Percentiles rank a stretch among this genome's conserved stretches.
These are phyloP conservation scores for Dioszegia crocea DNA, from an alignment of 768 basidiomycete species.

Conservation along the genomic window DNA sequence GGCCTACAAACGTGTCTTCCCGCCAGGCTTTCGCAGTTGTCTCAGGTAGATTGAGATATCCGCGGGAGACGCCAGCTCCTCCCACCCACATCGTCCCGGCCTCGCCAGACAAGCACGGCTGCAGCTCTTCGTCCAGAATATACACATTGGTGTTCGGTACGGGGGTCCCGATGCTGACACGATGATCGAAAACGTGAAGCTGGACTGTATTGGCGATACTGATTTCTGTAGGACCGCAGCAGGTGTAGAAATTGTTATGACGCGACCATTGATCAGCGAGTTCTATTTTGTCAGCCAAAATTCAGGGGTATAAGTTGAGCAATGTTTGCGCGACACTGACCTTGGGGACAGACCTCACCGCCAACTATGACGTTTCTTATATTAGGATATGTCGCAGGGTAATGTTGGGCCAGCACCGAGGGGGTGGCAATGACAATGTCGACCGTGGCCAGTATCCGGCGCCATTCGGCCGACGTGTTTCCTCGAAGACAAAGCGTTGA, in stretches of 20 bases:
- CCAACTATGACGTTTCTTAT: conserved; percentile 59
- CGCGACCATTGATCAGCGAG: conserved; percentile 56
- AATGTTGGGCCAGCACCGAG: conserved; percentile 56
- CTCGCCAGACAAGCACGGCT: conserved; percentile 48
- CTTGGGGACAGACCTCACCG: conserved; percentile 59
- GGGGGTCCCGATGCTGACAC: conserved; percentile 57
- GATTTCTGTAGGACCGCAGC: conserved; percentile 61
- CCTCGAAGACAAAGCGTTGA: conserved; percentile 58
- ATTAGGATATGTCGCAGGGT: conserved; percentile 58
- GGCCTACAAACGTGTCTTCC: conserved; percentile 56
- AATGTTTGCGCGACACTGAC: too few species aligned
- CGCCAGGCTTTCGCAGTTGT: conserved; percentile 58
- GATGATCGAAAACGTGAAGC: conserved; percentile 44
- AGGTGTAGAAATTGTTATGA: conserved; percentile 55
- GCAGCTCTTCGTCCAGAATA: conserved; percentile 41
- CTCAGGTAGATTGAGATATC: conserved; percentile 59
- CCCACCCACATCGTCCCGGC: conserved; percentile 62
- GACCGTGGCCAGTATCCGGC: conserved; percentile 55
- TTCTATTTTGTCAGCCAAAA: conserved; percentile 10
- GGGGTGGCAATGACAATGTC: conserved; percentile 59
- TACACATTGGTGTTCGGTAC: conserved; percentile 57
- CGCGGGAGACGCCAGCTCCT: conserved; percentile 58
- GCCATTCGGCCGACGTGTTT: conserved; percentile 57
- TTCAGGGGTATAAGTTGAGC: too few species aligned
- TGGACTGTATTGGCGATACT: conserved; percentile 60